Base-by-base conservation (phyloP, 179 eudicot species). In the Drosera spatulata region DNA sequence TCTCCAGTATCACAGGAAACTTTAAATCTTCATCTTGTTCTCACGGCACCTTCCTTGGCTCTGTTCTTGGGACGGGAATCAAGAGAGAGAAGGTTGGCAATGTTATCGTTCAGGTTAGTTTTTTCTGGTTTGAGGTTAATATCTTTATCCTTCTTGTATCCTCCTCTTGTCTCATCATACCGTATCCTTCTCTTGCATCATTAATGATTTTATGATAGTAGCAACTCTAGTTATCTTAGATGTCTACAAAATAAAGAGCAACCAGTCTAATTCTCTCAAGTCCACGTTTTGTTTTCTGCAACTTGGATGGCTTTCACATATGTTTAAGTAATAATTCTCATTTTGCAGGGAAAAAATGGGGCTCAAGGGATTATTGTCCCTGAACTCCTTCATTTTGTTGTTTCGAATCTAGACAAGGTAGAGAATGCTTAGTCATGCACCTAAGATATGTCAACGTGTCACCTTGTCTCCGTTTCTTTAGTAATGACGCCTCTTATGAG, bases 11-110 rank as follows among this genome's bases (percentile, higher is more conserved):
- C 70, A 72, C 89, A 65, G 98, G 98, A 50, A 88, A 86, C 66
- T 91, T 91, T 50, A 77, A 77, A 41, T 93, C 82, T 75, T 86
- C 84, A 73, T 80, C 95, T 53, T 81, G 85, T 69, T 72, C 88
- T 69, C 99, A 89, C 69, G 91, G 99, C 61, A 96, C 86, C 71
- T 86, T 93, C 77, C 96, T 93, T 59, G 99, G 99, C 58, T 70
- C 99, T 69, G 75, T 93, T 61, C 81, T 93, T 62, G 93, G 90
- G 57, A 84, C 95, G 22, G 99, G 99, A 60, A 88, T 88, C 60
- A 79, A 84, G 60, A 80, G 99, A 76, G 95, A 88, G 69, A 88
- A 82, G 73, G 66, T 93, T 41, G 99, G 99, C 10, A 96, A 93
- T 79, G 79, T 93, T 54, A 59, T 93, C 55, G 74, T 93, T 73